Conservation (phyloP, 1,284 basidiomycete species). For the Trichosporon sp. region DNA sequence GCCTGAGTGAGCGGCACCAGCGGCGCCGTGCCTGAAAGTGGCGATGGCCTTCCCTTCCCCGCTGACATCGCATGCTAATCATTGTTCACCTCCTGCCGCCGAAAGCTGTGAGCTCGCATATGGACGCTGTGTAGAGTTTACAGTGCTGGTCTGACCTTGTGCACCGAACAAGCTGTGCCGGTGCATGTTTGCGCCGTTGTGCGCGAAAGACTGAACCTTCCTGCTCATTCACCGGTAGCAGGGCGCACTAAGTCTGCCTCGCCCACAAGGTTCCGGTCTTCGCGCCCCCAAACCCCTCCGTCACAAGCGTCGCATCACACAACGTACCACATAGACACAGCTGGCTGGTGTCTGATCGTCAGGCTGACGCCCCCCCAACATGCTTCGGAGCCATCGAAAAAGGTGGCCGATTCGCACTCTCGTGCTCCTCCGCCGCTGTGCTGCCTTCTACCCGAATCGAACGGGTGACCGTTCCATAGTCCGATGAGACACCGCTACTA, state of each 20-base stretch:
- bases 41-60: neutral
- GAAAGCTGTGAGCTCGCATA: neutral
- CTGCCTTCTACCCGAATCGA: slow-evolving; percentile 9
- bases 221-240: too few relatives aligned
- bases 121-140: neutral
- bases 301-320: neutral
- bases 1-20: neutral
- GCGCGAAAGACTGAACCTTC: neutral
- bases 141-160: too few relatives aligned
- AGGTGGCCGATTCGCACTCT: neutral
- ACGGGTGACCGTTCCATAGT: slow-evolving; percentile 4
- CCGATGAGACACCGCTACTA: neutral
- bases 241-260: too few relatives aligned
- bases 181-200: neutral
- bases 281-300: too few relatives aligned
- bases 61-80: neutral
- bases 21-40: neutral
- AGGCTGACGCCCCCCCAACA: neutral
- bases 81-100: neutral
- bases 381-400: neutral
- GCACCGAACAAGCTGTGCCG: too few relatives aligned
- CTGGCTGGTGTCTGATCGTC: neutral
- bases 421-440: neutral
- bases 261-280: neutral
- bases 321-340: neutral